Evolutionary conservation across 768 basidiomycete genomes (phyloP).

Genomic region (Hemileccinum rubropunctum): DNA sequence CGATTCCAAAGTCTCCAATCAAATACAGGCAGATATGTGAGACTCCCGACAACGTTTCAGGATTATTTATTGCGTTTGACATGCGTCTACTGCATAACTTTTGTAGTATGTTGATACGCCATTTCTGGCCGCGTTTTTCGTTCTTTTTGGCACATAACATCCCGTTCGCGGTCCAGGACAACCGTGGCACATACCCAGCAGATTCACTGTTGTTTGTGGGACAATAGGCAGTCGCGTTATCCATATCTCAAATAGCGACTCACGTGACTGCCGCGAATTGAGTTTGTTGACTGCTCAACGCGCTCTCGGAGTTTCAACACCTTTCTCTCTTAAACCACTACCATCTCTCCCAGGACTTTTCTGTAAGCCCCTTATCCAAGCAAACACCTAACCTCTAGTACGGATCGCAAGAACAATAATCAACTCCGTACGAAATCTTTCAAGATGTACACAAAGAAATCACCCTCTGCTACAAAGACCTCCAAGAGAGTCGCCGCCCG

Average conservation of each 20-base stretch:
- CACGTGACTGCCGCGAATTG: slow-evolving; percentile 39
- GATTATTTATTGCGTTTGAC: slow-evolving; percentile 18
- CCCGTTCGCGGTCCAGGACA: slow-evolving; percentile 3
- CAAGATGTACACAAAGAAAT: slow-evolving; percentile 43
- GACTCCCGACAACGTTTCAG: slow-evolving; percentile 12
- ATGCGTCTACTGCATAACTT: slow-evolving; percentile 16
- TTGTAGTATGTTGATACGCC: slow-evolving; percentile 3
- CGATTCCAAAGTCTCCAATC: slow-evolving; percentile 14
- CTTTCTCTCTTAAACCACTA: slow-evolving; percentile 46
- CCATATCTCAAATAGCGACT: slow-evolving; percentile 33
- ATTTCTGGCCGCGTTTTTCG: slow-evolving; percentile 15
- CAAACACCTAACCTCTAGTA: slow-evolving; percentile 14
- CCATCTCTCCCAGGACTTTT: slow-evolving; percentile 36
- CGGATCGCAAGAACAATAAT: slow-evolving; percentile 16
- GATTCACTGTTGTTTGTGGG: slow-evolving; percentile 2
- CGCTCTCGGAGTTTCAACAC: slow-evolving; percentile 42
- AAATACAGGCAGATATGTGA: slow-evolving; percentile 18
- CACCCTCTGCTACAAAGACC: slow-evolving; percentile 44
- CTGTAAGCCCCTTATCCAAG: slow-evolving; percentile 12
- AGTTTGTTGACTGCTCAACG: slow-evolving; percentile 40
- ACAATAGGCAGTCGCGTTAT: slow-evolving; percentile 11
- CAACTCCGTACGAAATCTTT: slow-evolving; percentile 11
- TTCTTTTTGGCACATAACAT: slow-evolving; percentile 12
- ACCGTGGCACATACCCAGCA: slow-evolving; percentile 1
- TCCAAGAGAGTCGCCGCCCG: slow-evolving; percentile 34